These are phyloP conservation scores for Saccharomycopsis amapae DNA, from an alignment of 805 yeast species.

Conservation along the genomic window DNA sequence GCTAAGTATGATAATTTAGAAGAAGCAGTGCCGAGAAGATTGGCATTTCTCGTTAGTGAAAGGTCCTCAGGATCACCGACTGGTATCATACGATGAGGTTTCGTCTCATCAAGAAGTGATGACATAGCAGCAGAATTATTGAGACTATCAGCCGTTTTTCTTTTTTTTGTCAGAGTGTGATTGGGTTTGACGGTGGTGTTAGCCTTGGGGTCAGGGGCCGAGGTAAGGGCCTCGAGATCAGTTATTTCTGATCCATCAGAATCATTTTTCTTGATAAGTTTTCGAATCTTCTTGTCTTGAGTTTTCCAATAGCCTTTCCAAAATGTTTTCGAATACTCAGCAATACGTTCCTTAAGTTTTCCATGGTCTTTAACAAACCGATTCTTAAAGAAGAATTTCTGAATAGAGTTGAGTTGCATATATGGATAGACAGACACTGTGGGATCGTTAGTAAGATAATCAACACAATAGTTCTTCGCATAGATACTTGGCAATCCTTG, in stretches of 20 bases:
- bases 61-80: not conserved
- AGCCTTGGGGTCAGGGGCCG: too few species aligned
- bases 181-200: too few species aligned
- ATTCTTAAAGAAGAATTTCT: constrained; percentile 47
- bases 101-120: not conserved
- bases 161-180: not conserved
- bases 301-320: constrained; percentile 49
- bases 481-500: constrained; percentile 37
- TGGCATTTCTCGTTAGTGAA: constrained; percentile 28
- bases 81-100: not conserved
- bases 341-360: constrained; percentile 30
- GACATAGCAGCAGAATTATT: not conserved
- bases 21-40: constrained; percentile 54
- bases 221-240: constrained; percentile 22
- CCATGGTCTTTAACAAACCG: constrained; percentile 35
- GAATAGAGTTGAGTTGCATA: constrained; percentile 47
- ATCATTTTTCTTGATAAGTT: constrained; percentile 33
- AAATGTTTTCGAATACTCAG: constrained; percentile 34
- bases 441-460: constrained; percentile 28
- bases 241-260: constrained; percentile 31
- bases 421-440: constrained; percentile 45
- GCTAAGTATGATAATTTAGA: constrained; percentile 56
- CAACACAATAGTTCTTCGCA: constrained; percentile 38
- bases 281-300: constrained; percentile 28
- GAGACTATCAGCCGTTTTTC: not conserved